Evolutionary conservation across 2,329 filamentous ascomycete genomes (phyloP).

Genomic region (Xylaria sp.): DNA sequence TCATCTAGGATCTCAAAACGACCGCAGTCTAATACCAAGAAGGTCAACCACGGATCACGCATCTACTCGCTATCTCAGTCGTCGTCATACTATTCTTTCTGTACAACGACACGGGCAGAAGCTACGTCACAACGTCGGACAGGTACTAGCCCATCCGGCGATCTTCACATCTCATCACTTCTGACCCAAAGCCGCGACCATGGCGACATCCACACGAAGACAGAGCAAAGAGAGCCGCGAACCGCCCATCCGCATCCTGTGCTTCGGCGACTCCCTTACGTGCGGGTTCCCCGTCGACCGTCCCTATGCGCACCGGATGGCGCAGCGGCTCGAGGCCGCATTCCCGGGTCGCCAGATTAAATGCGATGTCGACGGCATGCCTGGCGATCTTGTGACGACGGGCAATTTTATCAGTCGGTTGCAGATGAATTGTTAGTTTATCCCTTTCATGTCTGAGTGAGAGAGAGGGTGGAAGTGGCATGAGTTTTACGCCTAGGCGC

Average conservation of each 20-base stretch:
- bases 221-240: slow-evolving; percentile 23
- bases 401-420: slow-evolving; percentile 31
- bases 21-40: no score
- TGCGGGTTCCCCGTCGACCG: slow-evolving; percentile 46
- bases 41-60: no score
- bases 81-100: no score
- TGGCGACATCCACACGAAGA: slow-evolving; percentile 3
- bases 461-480: background rate
- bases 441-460: background rate
- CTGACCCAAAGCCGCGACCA: background rate
- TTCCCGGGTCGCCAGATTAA: slow-evolving; percentile 37
- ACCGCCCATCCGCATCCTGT: slow-evolving; percentile 49
- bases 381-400: slow-evolving; percentile 45
- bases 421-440: slow-evolving; percentile 14
- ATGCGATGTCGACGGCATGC: slow-evolving; percentile 43
- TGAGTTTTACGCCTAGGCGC: background rate
- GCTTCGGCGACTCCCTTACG: slow-evolving; percentile 62
- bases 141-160: no score
- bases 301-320: slow-evolving; percentile 50
- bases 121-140: no score
- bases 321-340: slow-evolving; percentile 41
- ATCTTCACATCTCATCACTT: no score
- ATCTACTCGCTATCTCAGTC: no score
- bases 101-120: no score
- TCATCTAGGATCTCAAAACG: no score